Conservation (phyloP, 208 protist genomes). For the Leishmania amazonensis region DNA sequence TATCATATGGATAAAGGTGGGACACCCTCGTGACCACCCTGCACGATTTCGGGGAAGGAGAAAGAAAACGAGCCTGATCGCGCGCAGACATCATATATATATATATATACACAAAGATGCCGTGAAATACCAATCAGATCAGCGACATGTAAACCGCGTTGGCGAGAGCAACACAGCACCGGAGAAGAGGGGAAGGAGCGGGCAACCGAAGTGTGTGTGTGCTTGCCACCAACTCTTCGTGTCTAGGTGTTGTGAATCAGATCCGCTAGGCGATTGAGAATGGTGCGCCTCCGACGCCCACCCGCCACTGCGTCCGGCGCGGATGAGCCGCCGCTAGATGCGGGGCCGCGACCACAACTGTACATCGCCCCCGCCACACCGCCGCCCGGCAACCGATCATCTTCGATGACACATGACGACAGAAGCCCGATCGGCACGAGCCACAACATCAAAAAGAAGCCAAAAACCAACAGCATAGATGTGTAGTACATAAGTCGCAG, state of each 20-base stretch:
- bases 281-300: slow-evolving; percentile 22
- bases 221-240: not conserved
- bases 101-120: too few species aligned
- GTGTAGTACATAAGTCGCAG: slow-evolving; percentile 39
- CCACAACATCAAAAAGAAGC: slow-evolving; percentile 71
- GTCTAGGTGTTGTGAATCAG: slow-evolving; percentile 14
- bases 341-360: not conserved
- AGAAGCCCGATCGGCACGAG: slow-evolving; percentile 57
- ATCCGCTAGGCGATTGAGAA: slow-evolving; percentile 28
- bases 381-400: slow-evolving; percentile 51
- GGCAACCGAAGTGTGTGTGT: not conserved
- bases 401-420: slow-evolving; percentile 45
- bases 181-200: not conserved
- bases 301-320: not conserved
- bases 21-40: not conserved
- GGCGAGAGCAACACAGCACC: too few species aligned
- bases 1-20: not conserved
- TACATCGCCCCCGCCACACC: slow-evolving; percentile 4
- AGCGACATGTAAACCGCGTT: too few species aligned
- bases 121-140: too few species aligned
- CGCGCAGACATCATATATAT: not conserved
- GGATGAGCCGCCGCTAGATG: not conserved
- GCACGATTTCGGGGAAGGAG: not conserved
- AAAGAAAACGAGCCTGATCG: not conserved
- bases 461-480: slow-evolving; percentile 16